A percentile compares a stretch with the other conserved stretches of the same genome.
Evolutionary conservation across 148 eudicot genomes (phyloP).

Genomic region (Nyssa sinensis): DNA sequence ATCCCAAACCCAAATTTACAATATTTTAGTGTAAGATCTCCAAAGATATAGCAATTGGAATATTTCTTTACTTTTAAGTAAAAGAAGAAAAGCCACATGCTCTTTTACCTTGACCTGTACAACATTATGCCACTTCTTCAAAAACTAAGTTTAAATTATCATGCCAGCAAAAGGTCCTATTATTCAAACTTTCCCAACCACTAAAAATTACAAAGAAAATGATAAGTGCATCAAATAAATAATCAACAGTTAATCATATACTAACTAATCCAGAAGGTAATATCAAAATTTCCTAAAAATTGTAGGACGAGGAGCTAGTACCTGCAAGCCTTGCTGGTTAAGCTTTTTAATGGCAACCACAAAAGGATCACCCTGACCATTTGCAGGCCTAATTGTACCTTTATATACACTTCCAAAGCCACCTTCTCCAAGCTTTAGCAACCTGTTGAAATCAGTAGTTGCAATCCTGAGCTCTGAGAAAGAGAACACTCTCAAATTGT

Average conservation of each 20-base stretch:
- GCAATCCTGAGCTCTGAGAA: slow-evolving; percentile 48
- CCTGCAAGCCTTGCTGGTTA: slow-evolving; percentile 65
- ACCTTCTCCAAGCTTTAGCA: slow-evolving; percentile 67
- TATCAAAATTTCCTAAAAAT: background rate
- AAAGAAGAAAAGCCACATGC: background rate
- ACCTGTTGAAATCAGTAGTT: slow-evolving; percentile 47
- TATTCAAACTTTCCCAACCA: background rate
- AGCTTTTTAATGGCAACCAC: slow-evolving; percentile 71
- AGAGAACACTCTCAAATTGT: slow-evolving; percentile 49
- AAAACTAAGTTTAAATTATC: background rate
- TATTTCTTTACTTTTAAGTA: background rate
- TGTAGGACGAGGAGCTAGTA: slow-evolving; percentile 9
- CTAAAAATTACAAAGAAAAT: background rate
- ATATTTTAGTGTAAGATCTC: too few relatives aligned
- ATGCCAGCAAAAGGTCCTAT: background rate
- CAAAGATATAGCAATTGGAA: background rate
- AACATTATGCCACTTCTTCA: background rate
- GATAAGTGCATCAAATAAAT: background rate
- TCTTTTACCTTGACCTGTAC: background rate
- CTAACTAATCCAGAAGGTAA: background rate
- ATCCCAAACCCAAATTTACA: background rate
- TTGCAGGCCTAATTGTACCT: slow-evolving; percentile 38
- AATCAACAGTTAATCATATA: background rate
- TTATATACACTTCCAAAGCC: slow-evolving; percentile 72
- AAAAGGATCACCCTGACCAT: slow-evolving; percentile 29